Base-by-base conservation (phyloP, 2,329 filamentous ascomycete species). In the Claviceps sp. region DNA sequence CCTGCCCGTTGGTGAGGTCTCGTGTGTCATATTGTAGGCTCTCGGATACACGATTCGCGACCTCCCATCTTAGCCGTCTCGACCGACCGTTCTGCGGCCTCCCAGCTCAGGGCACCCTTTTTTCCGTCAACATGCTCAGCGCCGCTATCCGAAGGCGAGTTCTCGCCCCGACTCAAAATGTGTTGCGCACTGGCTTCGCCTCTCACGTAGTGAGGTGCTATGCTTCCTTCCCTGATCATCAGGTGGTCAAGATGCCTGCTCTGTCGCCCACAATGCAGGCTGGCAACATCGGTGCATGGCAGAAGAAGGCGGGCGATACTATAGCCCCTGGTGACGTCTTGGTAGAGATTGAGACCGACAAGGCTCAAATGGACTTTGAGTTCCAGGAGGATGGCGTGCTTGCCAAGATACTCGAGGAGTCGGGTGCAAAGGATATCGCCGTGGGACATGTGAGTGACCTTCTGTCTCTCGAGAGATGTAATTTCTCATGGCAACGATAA, bases 291-390 rank as follows among this genome's bases (percentile, higher is more conserved):
- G 94, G 93, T 63, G 76, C 83, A 58, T 98, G 93, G 93, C 88
- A 97, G 76, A 98, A 97, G 81, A 94, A 96, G 76, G 78, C 83
- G 59, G 93, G 93, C 66, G 93, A 98, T 70, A 66, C 76, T 56
- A 83, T 98, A 68, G 75, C 80, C 53, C 90, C 94, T 50, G 93
- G 93, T 68, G 93, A 98, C 68, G 93, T 98, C 46, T 75, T 98
- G 61, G 90, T 95, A 60, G 90, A 95, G 78, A 95, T 97, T 64
- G 93, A 98, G 80, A 98, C 93, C 62, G 93, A 98, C 74, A 98
- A 98, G 80, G 93, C 93, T 58, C 93, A 97, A 76, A 98, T 98
- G 93, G 93, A 98, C 76, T 97, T 98, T 69, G 93, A 98, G 73
- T 97, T 95, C 73, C 93, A 98, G 73, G 93, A 98, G 65, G 93